Evolutionary conservation across 2,329 filamentous ascomycete species (phyloP).

Genomic region (Exophiala spinifera): DNA sequence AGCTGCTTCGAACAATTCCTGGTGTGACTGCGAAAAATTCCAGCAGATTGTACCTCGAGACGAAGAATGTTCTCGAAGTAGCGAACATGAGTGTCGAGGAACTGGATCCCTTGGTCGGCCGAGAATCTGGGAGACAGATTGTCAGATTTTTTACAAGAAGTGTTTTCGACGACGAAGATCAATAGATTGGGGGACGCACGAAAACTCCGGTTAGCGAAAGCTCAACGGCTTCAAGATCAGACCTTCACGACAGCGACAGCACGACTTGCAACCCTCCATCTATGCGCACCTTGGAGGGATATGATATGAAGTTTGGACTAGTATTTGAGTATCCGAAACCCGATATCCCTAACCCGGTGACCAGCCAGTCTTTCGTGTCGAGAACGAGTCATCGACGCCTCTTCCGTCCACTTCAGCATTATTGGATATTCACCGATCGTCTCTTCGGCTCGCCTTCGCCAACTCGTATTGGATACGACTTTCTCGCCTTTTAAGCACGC

Average conservation of each 20-base stretch:
- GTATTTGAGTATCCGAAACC: no score
- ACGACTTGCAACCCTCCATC: no score
- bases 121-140: conserved; percentile 72
- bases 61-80: conserved; percentile 74
- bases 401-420: not conserved
- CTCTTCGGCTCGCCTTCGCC: conserved; percentile 1
- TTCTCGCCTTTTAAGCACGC: not conserved
- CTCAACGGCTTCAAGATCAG: no score
- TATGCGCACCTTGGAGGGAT: no score
- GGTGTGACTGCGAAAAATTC: conserved; percentile 80
- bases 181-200: no score
- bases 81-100: conserved; percentile 79
- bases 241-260: conserved; percentile 49
- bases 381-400: no score
- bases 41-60: conserved; percentile 66
- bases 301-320: no score
- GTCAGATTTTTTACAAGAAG: conserved; percentile 73
- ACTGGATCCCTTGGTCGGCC: conserved; percentile 71
- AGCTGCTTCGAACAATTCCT: conserved; percentile 82
- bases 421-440: not conserved
- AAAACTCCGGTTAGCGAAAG: no score
- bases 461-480: not conserved
- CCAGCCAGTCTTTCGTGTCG: no score
- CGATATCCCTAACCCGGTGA: no score
- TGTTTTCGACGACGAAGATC: conserved; percentile 49